Conservation (phyloP, 345 rosid species). For the Lumnitzera racemosa region DNA sequence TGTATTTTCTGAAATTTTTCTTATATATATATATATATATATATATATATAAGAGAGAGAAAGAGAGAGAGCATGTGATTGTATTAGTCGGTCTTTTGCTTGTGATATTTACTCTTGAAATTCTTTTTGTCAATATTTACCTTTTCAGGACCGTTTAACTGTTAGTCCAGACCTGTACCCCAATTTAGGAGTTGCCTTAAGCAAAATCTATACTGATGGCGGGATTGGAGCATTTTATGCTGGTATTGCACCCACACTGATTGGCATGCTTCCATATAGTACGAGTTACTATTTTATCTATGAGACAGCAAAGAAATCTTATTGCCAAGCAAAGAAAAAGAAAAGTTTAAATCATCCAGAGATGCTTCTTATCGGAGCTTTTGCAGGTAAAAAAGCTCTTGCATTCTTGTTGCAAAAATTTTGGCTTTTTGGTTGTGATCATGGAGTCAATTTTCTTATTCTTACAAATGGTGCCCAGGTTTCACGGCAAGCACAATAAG, state of each 20-base stretch:
- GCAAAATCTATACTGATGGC: constrained; percentile 71
- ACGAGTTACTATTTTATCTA: constrained; percentile 95
- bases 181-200: constrained; percentile 56
- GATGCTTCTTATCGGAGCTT: constrained; percentile 85
- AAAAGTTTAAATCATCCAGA: constrained; percentile 82
- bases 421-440: background rate
- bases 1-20: background rate
- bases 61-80: background rate
- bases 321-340: constrained; percentile 71
- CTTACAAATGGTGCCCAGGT: constrained; percentile 32
- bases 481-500: constrained; percentile 92
- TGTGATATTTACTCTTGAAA: background rate
- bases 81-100: background rate
- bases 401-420: background rate
- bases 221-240: constrained; percentile 83
- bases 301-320: constrained; percentile 64
- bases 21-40: too few relatives aligned
- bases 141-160: constrained; percentile 84
- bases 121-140: too few relatives aligned
- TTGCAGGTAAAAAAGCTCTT: constrained; percentile 53
- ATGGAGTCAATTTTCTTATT: background rate
- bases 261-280: constrained; percentile 98
- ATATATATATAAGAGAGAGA: too few relatives aligned
- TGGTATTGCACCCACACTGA: constrained; percentile 72
- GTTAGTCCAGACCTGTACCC: constrained; percentile 88